These are phyloP conservation scores for Protomyces gravidus DNA, from an alignment of 1,139 yeast species.

Conservation along the genomic window DNA sequence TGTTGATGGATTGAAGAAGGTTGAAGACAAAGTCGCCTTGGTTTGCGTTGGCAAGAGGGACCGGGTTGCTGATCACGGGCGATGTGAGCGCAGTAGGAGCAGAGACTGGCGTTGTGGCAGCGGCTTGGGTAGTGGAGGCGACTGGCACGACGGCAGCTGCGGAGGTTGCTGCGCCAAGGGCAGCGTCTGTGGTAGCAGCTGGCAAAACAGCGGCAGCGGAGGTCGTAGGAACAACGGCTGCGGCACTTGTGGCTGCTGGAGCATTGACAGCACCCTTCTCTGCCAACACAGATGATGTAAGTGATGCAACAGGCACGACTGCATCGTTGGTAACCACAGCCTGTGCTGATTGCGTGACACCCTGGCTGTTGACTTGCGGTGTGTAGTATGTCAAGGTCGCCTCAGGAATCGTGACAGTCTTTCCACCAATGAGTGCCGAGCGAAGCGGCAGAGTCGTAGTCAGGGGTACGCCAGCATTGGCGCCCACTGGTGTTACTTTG, in stretches of 20 bases:
- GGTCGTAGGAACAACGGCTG: neutral
- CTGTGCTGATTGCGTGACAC: neutral
- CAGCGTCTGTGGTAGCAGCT: too few relatives aligned
- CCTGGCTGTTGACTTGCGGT: slow-evolving; percentile 7
- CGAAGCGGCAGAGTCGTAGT: slow-evolving; percentile 17
- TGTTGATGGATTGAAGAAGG: slow-evolving; percentile 7
- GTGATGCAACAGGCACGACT: neutral
- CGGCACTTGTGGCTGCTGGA: neutral
- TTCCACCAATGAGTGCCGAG: slow-evolving; percentile 10
- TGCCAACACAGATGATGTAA: neutral
- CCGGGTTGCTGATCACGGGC: neutral
- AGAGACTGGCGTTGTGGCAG: slow-evolving; percentile 2
- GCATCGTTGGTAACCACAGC: neutral
- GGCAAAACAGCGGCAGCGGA: neutral
- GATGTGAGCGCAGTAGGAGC: slow-evolving; percentile 1
- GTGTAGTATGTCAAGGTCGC: slow-evolving; percentile 22
- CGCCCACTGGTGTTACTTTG: slow-evolving; percentile 17
- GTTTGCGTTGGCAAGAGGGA: neutral
- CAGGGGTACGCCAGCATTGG: slow-evolving; percentile 5
- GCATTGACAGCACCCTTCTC: neutral
- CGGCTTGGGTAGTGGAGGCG: slow-evolving; percentile 6
- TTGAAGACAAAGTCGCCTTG: slow-evolving; percentile 15
- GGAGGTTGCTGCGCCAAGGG: neutral
- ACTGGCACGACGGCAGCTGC: neutral
- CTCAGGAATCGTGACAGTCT: slow-evolving; percentile 13